Percentiles rank a stretch among this genome's conserved stretches.
These are phyloP conservation scores for Boletus barrowsii DNA, from an alignment of 768 basidiomycete genomes.

Conservation along the genomic window DNA sequence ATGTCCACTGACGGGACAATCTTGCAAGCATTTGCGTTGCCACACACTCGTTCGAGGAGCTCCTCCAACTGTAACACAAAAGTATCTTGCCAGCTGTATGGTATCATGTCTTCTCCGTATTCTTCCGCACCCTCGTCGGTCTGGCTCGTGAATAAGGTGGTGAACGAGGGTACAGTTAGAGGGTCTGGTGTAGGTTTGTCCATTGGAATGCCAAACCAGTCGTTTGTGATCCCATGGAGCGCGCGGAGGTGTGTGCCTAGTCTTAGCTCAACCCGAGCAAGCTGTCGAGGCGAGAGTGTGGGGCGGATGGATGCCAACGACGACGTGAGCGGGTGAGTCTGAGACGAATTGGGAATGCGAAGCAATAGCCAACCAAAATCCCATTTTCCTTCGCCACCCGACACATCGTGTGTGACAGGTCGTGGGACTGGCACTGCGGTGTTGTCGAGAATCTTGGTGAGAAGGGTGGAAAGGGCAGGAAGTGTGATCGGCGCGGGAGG, in stretches of 20 bases:
- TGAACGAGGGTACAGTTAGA: constrained; percentile 24
- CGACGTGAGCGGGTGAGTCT: constrained; percentile 26
- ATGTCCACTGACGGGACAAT: constrained; percentile 16
- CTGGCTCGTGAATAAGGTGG: constrained; percentile 1
- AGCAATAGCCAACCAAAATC: constrained; percentile 28
- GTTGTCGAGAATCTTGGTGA: constrained; percentile 39
- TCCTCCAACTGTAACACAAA: constrained; percentile 60
- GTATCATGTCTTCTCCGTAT: constrained; percentile 24
- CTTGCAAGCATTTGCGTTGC: constrained; percentile 12
- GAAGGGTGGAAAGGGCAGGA: constrained; percentile 38
- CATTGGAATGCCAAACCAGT: constrained; percentile 66
- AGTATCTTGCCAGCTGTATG: constrained; percentile 74
- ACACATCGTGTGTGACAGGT: constrained; percentile 46
- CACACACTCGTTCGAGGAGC: constrained; percentile 45
- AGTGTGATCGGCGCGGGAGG: constrained; percentile 22
- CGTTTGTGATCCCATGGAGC: constrained; percentile 71
- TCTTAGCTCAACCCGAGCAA: constrained; percentile 51
- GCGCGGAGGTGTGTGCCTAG: constrained; percentile 59
- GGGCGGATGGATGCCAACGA: constrained; percentile 38
- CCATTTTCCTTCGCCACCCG: constrained; percentile 25
- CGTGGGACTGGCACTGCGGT: constrained; percentile 52
- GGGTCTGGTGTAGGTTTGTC: constrained; percentile 28
- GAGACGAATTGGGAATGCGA: constrained; percentile 35
- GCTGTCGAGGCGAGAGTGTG: constrained; percentile 37
- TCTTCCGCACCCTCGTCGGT: constrained; percentile 6